Base-by-base conservation (phyloP, 345 rosid species). In the Excoecaria agallocha region DNA sequence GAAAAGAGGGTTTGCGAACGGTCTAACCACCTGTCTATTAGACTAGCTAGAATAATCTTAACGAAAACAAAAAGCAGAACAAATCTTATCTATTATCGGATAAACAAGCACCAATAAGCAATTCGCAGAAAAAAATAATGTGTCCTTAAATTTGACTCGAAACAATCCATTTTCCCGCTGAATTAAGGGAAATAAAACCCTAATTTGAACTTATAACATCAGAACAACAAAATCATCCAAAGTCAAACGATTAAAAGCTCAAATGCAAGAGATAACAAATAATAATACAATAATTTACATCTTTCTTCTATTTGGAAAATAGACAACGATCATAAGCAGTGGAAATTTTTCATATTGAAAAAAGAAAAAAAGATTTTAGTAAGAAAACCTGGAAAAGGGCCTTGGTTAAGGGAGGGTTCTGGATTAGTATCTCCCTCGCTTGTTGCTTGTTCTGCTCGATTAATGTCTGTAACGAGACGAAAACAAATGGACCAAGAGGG, bases 361-460 rank as follows among this genome's bases (percentile, higher is more conserved):
- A 66, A 15, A 60, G 12, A 66, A 20, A 15, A 16, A 41, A 62
- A 49, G 39, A 37, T 43, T 30, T 6, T 38, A 41, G 17, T 65
- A 45, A 4, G 39, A 41, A 71, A 77, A 95, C 99, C 98, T 93
- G 98, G 78, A 93, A 91, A 80, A 93, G 93, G 71, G 97, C 96
- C 74, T 92, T 93, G 12, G 99, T 95, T 86, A 93, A 86, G 74
- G 68, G 84, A 78, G 98, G 97, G 77, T 93, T 95, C 75, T 88
- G 96, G 72, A 91, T 87, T 61, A 93, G 88, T 69, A 93, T 87
- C 55, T 91, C 86, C 57, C 91, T 91, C 45, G 99, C 99, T 80
- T 95, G 97, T 59, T 84, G 85, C 76, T 88, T 89, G 78, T 95
- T 95, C 89, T 93, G 97, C 76, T 93, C 99, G 55, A 93, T 95